phyloP scores from a whole-genome alignment of 495 filamentous ascomycete genomes.

The Penicillium canescens region DNA sequence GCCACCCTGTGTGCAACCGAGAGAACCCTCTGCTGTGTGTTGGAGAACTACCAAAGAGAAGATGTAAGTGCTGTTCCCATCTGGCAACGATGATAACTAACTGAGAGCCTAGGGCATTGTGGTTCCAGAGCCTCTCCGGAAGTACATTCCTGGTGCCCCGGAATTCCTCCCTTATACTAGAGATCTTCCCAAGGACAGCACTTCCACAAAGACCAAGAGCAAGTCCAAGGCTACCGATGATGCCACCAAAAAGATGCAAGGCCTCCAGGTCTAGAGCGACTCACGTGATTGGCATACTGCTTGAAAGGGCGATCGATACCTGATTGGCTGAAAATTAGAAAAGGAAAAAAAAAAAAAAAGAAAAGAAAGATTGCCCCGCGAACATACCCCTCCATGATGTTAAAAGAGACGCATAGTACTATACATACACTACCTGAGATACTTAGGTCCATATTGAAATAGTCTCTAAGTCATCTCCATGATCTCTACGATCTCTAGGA shows the following conservation, averaged over 20 bases:
- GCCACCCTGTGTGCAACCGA: constrained; percentile 91
- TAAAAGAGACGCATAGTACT: not conserved
- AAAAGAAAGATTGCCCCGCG: constrained; percentile 20
- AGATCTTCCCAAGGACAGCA: constrained; percentile 75
- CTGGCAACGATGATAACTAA: constrained; percentile 3
- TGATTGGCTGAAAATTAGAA: constrained; percentile 1
- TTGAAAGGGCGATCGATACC: too few species aligned
- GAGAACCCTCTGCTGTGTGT: constrained; percentile 87
- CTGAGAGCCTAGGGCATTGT: constrained; percentile 62
- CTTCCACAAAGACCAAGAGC: constrained; percentile 56
- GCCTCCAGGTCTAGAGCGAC: constrained; percentile 33
- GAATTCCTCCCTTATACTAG: constrained; percentile 87
- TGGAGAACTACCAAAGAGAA: constrained; percentile 95
- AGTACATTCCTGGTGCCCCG: constrained; percentile 87
- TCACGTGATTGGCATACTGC: constrained; percentile 2
- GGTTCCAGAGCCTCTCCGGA: constrained; percentile 83
- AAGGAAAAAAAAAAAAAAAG: constrained; percentile 10
- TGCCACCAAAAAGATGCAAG: constrained; percentile 41
- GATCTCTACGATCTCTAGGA: too few species aligned
- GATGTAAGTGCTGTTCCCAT: constrained; percentile 53
- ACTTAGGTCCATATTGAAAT: not conserved
- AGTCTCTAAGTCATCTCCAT: too few species aligned
- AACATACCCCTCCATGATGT: constrained; percentile 12
- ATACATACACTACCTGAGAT: not conserved
- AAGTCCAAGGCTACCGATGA: constrained; percentile 40